A percentile compares a stretch with the other conserved stretches of the same genome.
Conservation (phyloP, 305 asterid species). For the Solanum hybrid region DNA sequence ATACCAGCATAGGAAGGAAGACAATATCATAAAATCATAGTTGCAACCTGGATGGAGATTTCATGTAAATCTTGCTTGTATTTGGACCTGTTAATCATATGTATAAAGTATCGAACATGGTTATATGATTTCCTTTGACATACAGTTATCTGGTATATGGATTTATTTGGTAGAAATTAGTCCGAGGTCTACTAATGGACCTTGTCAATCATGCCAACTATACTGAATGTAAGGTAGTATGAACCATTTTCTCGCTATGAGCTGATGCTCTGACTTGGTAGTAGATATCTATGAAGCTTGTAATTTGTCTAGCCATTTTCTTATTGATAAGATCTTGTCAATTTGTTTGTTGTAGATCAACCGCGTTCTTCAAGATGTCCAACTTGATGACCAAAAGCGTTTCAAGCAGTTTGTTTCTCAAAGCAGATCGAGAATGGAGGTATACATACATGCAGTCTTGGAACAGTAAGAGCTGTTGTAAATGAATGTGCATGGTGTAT, state of each 20-base stretch:
- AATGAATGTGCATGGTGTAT: neutral
- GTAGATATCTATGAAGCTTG: neutral
- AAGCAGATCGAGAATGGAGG: slow-evolving; percentile 99
- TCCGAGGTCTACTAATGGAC: neutral
- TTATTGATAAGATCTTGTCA: slow-evolving; percentile 13
- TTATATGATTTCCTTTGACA: neutral
- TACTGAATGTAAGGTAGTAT: neutral
- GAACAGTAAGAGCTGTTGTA: neutral
- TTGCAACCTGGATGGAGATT: neutral
- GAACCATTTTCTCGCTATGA: neutral
- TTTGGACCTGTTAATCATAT: neutral
- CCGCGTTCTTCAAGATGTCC: slow-evolving; percentile 86
- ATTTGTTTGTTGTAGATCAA: slow-evolving; percentile 49
- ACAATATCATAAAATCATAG: neutral
- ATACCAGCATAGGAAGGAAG: neutral
- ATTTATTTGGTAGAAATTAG: neutral
- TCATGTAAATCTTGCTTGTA: neutral
- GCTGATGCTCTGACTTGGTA: neutral
- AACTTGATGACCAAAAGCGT: slow-evolving; percentile 85
- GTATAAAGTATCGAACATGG: neutral
- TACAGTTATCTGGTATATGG: neutral
- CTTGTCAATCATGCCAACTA: neutral
- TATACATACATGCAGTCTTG: slow-evolving; percentile 19
- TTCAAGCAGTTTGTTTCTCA: slow-evolving; percentile 96
- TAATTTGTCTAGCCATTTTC: neutral